Base-by-base conservation (phyloP, 805 yeast genomes). In the Barnettozyma populi region DNA sequence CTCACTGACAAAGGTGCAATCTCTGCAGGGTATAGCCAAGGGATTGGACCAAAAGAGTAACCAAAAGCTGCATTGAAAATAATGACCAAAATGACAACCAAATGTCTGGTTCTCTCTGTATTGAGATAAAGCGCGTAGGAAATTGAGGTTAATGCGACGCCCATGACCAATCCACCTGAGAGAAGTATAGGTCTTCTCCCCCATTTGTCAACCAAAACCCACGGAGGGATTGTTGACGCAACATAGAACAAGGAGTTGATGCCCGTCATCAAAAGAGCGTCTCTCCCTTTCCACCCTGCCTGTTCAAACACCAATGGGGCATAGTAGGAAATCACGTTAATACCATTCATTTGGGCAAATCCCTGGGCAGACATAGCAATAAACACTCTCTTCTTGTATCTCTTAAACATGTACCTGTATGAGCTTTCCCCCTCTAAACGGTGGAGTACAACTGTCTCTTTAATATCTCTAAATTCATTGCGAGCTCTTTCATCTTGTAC, bases 301-400 rank as follows among this genome's bases (percentile, higher is more conserved):
- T 86, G 86, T 64, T 90, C 97, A 66, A 90, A 90, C 42, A 90
- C 95, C 66, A 90, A 70, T 2, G 97, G 96, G 2, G 97, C 96
- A 68, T 90, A 90, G 67, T 90, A 90, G 1, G 95, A 83, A 46
- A 90, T 87, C 44, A 90, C 92, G 61, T 90, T 90, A 66, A 90
- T 90, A 58, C 97, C 97, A 64, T 90, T 86, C 63, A 90, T 72
- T 66, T 90, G 97, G 3, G 97, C 97, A 72, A 90, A 89, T 71
- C 88, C 80, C 63, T 87, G 95, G 2, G 96, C 84, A 32, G 89
- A 80, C 80, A 94, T 88, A 2, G 96, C 97, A 52, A 90, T 86
- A 32, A 89, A 73, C 20, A 90, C 81, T 44, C 97, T 73, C 62
- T 80, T 79, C 52, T 81, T 80, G 65, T 90, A 90, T 50, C 84